Percentiles rank a stretch among this genome's conserved stretches.
Evolutionary conservation across 805 yeast genomes (phyloP).

Genomic region (Pichia membranifaciens): DNA sequence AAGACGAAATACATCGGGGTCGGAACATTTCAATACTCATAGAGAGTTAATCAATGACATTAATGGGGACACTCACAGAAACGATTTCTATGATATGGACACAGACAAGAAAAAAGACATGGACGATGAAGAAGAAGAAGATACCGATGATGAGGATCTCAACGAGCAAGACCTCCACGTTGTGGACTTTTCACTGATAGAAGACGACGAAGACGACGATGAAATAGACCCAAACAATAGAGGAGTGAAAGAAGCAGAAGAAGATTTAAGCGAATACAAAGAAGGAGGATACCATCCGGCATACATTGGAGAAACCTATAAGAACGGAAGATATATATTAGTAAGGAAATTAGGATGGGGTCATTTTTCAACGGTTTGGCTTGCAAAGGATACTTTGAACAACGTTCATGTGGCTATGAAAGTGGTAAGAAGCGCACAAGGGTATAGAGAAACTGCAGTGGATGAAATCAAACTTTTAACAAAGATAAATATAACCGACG

Average conservation of each 20-base stretch:
- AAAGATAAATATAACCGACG: slow-evolving; percentile 55
- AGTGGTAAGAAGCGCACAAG: slow-evolving; percentile 84
- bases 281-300: slow-evolving; percentile 97
- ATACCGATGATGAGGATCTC: background rate
- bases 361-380: slow-evolving; percentile 94
- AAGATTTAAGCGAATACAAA: slow-evolving; percentile 75
- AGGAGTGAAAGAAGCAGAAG: slow-evolving; percentile 56
- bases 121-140: background rate
- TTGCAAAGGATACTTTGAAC: slow-evolving; percentile 57
- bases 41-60: background rate
- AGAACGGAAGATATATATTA: slow-evolving; percentile 61
- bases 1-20: background rate
- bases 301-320: slow-evolving; percentile 76
- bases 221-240: slow-evolving; percentile 27
- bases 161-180: slow-evolving; percentile 10
- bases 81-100: too few species aligned
- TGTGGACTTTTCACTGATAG: slow-evolving; percentile 9
- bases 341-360: slow-evolving; percentile 98
- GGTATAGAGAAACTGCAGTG: slow-evolving; percentile 87
- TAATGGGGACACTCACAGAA: background rate
- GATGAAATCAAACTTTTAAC: slow-evolving; percentile 85
- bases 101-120: background rate
- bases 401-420: slow-evolving; percentile 86
- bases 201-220: slow-evolving; percentile 33
- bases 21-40: background rate